phyloP scores from a whole-genome alignment of 2,329 filamentous ascomycete genomes.

The Colletotrichum sp. region DNA sequence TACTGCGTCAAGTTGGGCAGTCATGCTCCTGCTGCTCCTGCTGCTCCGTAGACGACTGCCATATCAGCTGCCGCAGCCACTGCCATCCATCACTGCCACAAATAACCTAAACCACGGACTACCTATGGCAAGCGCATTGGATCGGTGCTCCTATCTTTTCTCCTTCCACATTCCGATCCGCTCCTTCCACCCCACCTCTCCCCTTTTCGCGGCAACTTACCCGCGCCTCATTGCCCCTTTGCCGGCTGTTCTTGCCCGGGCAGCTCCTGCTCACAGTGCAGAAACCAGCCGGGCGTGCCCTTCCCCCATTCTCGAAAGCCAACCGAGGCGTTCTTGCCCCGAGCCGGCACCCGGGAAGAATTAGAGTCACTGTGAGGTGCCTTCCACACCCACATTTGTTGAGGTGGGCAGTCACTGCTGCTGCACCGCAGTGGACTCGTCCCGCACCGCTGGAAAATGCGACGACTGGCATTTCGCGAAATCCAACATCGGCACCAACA shows the following conservation, averaged over 20 bases:
- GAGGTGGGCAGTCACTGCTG: neutral
- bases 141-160: conserved; percentile 3
- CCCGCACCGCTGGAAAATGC: conserved; percentile 8
- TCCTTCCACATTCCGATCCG: conserved; percentile 15
- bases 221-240: neutral
- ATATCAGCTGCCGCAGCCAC: neutral
- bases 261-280: neutral
- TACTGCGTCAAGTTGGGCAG: neutral
- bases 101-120: neutral
- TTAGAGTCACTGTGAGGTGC: neutral
- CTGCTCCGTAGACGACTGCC: neutral
- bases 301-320: neutral
- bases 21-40: neutral
- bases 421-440: neutral
- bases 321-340: neutral
- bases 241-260: conserved; percentile 9
- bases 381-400: neutral
- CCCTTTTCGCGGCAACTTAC: neutral
- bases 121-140: neutral
- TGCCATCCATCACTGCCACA: neutral
- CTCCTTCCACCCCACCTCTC: neutral
- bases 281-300: neutral
- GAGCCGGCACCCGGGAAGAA: neutral
- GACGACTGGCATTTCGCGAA: neutral
- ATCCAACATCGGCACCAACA: neutral